Evolutionary conservation across 495 filamentous ascomycete species (phyloP).

Genomic region (Xylaria castorea): DNA sequence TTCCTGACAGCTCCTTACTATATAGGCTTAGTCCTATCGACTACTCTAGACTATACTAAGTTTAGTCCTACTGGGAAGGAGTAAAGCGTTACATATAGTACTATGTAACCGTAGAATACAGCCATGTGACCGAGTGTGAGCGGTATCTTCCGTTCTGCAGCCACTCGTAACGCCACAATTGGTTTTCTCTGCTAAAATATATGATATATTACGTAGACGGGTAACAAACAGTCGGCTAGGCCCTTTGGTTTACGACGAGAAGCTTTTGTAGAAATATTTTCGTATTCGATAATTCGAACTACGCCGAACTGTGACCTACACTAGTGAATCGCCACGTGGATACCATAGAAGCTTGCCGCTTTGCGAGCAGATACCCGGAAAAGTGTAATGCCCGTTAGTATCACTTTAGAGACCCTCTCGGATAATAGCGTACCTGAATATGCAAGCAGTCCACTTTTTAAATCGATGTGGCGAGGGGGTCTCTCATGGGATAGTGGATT

Average conservation of each 20-base stretch:
- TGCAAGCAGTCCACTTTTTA: too few relatives aligned
- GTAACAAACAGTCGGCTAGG: background rate
- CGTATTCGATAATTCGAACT: background rate
- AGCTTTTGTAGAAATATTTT: background rate
- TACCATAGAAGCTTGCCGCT: background rate
- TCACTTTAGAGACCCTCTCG: too few relatives aligned
- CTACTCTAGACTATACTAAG: background rate
- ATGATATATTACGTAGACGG: background rate
- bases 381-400: background rate
- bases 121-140: background rate
- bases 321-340: background rate
- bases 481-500: background rate
- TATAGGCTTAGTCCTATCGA: background rate
- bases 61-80: background rate
- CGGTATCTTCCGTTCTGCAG: background rate
- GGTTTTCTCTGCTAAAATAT: background rate
- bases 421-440: too few relatives aligned
- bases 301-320: background rate
- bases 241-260: background rate
- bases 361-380: background rate
- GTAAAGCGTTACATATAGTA: background rate
- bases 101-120: background rate
- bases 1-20: conserved; percentile 4
- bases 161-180: background rate
- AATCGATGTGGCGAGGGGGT: too few relatives aligned